Conservation (phyloP, 1,284 basidiomycete species). For the Singerocomus rubriflavus region DNA sequence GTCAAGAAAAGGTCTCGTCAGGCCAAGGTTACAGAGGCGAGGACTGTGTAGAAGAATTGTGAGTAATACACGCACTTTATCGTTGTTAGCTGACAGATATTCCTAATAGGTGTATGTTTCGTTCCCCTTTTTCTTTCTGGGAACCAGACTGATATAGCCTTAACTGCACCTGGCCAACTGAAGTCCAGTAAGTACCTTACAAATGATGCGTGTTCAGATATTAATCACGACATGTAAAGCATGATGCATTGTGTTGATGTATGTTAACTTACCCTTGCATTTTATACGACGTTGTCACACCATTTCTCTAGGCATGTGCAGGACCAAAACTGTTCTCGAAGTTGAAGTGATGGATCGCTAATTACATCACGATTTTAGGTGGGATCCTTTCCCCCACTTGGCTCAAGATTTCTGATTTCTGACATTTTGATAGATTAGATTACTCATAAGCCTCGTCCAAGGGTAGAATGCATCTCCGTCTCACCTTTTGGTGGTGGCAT, state of each 20-base stretch:
- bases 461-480: constrained; percentile 11
- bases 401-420: constrained; percentile 3
- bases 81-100: constrained; percentile 12
- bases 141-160: constrained; percentile 13
- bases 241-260: constrained; percentile 92
- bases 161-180: constrained; percentile 2
- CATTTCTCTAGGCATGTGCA: constrained; percentile 51
- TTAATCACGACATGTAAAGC: constrained; percentile 38
- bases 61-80: constrained; percentile 32
- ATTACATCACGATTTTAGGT: constrained; percentile 21
- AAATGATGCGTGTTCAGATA: neutral
- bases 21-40: constrained; percentile 85
- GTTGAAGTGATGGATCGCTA: constrained; percentile 40
- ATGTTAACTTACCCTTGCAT: constrained; percentile 29
- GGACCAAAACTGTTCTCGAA: constrained; percentile 80
- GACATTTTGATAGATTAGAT: constrained; percentile 18
- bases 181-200: constrained; percentile 61
- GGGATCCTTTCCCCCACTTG: neutral
- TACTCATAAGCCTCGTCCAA: neutral
- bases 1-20: constrained; percentile 79
- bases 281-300: constrained; percentile 5
- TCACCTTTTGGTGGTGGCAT: neutral
- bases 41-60: constrained; percentile 91
- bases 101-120: constrained; percentile 48
- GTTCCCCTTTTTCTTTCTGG: constrained; percentile 3